Evolutionary conservation across 2,329 filamentous ascomycete genomes (phyloP).

Genomic region (Aureobasidium sp.): DNA sequence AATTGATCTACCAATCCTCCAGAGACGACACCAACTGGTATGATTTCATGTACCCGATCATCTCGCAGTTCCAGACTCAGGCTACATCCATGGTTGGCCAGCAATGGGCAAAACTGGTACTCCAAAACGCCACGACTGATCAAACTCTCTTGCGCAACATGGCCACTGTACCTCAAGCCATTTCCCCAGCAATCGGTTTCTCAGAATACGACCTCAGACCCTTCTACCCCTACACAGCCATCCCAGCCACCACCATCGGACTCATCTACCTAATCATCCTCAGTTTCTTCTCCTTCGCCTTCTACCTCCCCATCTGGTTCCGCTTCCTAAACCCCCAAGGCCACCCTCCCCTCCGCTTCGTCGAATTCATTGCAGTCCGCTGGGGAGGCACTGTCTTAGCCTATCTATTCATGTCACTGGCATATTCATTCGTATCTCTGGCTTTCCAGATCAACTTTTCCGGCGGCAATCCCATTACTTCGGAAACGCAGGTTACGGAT

Average conservation of each 20-base stretch:
- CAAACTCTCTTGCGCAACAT: slow-evolving; percentile 34
- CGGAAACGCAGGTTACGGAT: slow-evolving; percentile 31
- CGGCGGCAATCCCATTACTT: slow-evolving; percentile 33
- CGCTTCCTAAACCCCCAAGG: slow-evolving; percentile 46
- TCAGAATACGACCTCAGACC: slow-evolving; percentile 50
- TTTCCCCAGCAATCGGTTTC: slow-evolving; percentile 50
- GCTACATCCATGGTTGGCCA: slow-evolving; percentile 42
- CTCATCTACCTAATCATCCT: slow-evolving; percentile 61
- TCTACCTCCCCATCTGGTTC: slow-evolving; percentile 56
- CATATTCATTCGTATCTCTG: slow-evolving; percentile 55
- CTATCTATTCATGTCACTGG: slow-evolving; percentile 54
- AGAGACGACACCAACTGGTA: slow-evolving; percentile 46
- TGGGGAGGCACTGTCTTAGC: slow-evolving; percentile 47
- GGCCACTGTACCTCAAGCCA: slow-evolving; percentile 41
- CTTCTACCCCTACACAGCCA: slow-evolving; percentile 41
- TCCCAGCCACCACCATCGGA: slow-evolving; percentile 53
- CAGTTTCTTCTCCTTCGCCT: slow-evolving; percentile 57
- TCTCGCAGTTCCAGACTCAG: slow-evolving; percentile 39
- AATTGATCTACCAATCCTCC: slow-evolving; percentile 48
- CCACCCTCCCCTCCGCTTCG: slow-evolving; percentile 50
- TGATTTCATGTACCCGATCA: slow-evolving; percentile 44
- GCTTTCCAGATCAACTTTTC: slow-evolving; percentile 56
- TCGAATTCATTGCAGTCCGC: slow-evolving; percentile 51
- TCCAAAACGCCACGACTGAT: slow-evolving; percentile 34
- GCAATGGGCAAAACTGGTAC: slow-evolving; percentile 33